Evolutionary conservation across 78 protist genomes (phyloP), one percentile per base, ranked within the genome.

Genomic region (Salpingoeca rosetta): DNA sequence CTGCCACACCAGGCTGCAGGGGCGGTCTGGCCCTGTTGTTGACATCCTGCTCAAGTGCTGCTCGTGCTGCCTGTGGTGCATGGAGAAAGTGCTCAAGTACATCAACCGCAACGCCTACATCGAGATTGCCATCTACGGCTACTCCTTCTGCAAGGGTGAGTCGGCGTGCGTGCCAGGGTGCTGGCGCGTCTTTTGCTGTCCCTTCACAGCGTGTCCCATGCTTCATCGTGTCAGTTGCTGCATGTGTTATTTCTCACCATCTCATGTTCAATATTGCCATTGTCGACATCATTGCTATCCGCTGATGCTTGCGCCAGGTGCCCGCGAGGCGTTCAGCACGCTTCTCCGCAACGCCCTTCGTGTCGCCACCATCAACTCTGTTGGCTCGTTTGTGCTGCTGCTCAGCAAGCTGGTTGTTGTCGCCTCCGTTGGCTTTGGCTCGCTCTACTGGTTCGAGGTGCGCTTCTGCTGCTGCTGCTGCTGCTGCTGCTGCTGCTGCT

Each of bases 71-170:
- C 10, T 90, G 45, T 65, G 89, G 76, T 81, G 81, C 83, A 37
- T 93, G 35, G 93, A 94, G 89, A 76, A 83, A 37, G 44, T 92
- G 84, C 0, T 91, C 7, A 80, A 85, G 43, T 88, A 85, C 88
- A 84, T 94, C 80, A 82, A 45, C 88, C 65, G 78, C 83, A 91
- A 91, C 75, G 96, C 94, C 1, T 94, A 91, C 90, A 88, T 94
- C 84, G 39, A 37, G 37, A 86, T 86, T 75, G 92, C 95, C 0
- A 80, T 88, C 28, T 35, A 90, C 37, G 92, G 92, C 75, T n/a
- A 80, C 44, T 0, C 77, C 27, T 87, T 76, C 91, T 90, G 93
- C 89, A 26, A 0, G 31, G n/a, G n/a, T n/a, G n/a, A n/a, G n/a
- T n/a, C n/a, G n/a, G n/a, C n/a, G n/a, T n/a, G n/a, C n/a, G n/a